Percentiles rank a stretch among this genome's conserved stretches.
These are phyloP conservation scores for Cinnamomum micranthum DNA, from an alignment of 164 flowering plant genomes.

Conservation along the genomic window DNA sequence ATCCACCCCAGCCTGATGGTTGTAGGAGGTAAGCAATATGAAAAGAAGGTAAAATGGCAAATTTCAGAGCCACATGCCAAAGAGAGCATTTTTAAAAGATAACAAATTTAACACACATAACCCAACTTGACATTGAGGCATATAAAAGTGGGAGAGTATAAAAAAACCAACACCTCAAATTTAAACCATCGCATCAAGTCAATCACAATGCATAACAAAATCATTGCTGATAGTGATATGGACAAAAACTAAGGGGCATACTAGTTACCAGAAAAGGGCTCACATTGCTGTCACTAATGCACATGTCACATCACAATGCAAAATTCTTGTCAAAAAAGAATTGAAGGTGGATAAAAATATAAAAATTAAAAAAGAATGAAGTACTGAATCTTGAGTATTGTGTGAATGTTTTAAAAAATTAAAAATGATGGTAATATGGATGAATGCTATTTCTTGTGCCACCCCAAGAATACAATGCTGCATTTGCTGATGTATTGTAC, in stretches of 20 bases:
- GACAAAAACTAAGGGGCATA: neutral
- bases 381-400: neutral
- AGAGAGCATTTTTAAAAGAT: neutral
- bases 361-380: neutral
- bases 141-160: neutral
- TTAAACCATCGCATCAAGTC: neutral
- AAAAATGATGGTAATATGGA: neutral
- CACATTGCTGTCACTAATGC: too few species aligned
- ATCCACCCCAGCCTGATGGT: slow-evolving; percentile 54
- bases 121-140: neutral
- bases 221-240: neutral
- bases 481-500: neutral
- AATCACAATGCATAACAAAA: neutral
- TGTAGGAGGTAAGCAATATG: neutral
- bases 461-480: neutral
- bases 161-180: neutral
- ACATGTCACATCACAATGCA: too few species aligned
- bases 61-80: neutral
- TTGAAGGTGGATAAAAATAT: neutral
- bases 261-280: neutral
- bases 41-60: neutral
- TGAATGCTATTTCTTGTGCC: too few species aligned
- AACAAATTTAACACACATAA: neutral
- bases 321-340: too few species aligned
- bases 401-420: too few species aligned